Base-by-base conservation (phyloP, 1,284 basidiomycete genomes). In the Ganoderma boninense region DNA sequence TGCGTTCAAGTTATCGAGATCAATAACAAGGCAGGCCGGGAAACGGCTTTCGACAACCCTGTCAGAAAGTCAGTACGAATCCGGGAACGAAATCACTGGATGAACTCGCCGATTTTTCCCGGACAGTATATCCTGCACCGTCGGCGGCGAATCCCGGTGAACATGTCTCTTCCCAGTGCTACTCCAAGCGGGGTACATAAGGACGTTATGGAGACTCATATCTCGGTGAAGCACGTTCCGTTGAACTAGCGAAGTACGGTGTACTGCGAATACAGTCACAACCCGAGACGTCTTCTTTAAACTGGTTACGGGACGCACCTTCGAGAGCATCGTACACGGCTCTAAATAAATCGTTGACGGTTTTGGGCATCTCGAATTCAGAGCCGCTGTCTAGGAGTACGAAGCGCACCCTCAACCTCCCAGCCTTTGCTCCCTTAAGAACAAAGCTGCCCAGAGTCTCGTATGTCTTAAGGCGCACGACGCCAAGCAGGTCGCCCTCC, bases 111-210 rank as follows among this genome's bases (percentile, higher is more conserved):
- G 29, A 7, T 3, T 52, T 26, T 26, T 5, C 8, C 46, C 46
- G 8, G 46, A 49, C 2, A 23, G 38, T 2, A 64, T 8, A 20
- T 56, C n/a, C 8, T 64, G 18, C 7, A 64, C 26, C 4, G n/a
- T 49, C 5, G 32, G 46, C 7, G 63, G 63, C 4, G n/a, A 16
- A 3, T 56, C 26, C 35, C 11, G 4, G n/a, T 32, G 1, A 29
- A 54, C 35, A 1, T 23, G 49, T 16, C 63, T 29, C 11, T 13
- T 16, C 13, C 10, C 16, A 20, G 14, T n/a, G 32, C 44, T 40
- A 7, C 46, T 20, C 63, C 46, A 64, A 3, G 13, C 20, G 10
- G 63, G 63, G 14, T 64, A 64, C 63, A 54, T 64, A 32, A 64
- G 63, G 2, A 64, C 42, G 38, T 64, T 56, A 20, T 52, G 29